phyloP scores from a whole-genome alignment of 2,329 filamentous ascomycete genomes.

The Taxawa tesnikishii region DNA sequence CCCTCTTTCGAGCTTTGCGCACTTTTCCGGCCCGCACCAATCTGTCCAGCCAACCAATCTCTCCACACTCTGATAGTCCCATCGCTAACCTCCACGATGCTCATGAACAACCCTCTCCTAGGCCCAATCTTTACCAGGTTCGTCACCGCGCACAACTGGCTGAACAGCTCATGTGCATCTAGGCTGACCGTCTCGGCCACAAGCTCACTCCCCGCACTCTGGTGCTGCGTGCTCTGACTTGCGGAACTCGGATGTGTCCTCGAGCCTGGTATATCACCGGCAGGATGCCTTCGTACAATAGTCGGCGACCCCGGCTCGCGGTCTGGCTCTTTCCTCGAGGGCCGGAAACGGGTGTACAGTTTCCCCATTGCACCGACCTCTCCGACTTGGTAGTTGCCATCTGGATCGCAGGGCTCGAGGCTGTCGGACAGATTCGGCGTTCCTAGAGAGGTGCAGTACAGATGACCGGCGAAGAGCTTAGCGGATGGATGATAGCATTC shows the following conservation, averaged over 20 bases:
- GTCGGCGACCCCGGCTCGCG: conserved; percentile 23
- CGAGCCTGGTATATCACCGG: conserved; percentile 35
- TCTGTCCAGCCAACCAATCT: conserved; percentile 50
- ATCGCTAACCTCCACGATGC: conserved; percentile 54
- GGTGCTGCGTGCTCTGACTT: conserved; percentile 4
- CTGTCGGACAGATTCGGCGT: conserved; percentile 45
- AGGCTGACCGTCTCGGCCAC: conserved; percentile 51
- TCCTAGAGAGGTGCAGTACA: conserved; percentile 55
- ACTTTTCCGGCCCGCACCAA: conserved; percentile 6
- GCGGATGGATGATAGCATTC: conserved; percentile 67
- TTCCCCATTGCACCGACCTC: conserved; percentile 39
- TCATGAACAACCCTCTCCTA: conserved; percentile 48
- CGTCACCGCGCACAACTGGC: conserved; percentile 57
- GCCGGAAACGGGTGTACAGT: conserved; percentile 61
- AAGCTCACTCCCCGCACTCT: conserved; percentile 11
- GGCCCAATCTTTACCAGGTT: conserved; percentile 57
- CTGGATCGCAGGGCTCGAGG: conserved; percentile 12
- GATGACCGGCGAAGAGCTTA: conserved; percentile 55
- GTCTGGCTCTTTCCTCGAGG: conserved; percentile 45
- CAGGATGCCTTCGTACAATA: conserved; percentile 31
- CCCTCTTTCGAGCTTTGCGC: too few species aligned
- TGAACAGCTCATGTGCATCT: conserved; percentile 60
- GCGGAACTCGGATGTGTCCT: conserved; percentile 22
- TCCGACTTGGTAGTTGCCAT: conserved; percentile 20
- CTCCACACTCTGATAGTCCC: conserved; percentile 60